phyloP scores from a whole-genome alignment of 345 rosid genomes.

The Moricandia moricandioides region DNA sequence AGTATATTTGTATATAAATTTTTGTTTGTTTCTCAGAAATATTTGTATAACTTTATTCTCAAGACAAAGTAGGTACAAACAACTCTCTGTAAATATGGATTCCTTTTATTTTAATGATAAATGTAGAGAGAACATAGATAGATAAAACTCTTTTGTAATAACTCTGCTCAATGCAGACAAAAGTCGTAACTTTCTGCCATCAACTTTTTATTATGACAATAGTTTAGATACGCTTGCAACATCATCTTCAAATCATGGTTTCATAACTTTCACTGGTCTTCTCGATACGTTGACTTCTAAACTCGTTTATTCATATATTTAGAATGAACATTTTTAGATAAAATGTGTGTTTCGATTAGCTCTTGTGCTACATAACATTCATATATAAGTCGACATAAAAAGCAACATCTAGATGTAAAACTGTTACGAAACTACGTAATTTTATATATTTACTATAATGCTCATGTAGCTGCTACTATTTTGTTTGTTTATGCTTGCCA shows the following conservation, averaged over 20 bases:
- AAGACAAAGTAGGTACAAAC: constrained; percentile 43
- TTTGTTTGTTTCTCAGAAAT: constrained; percentile 38
- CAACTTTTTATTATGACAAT: constrained; percentile 9
- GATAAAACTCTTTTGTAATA: constrained; percentile 12
- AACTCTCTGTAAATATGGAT: constrained; percentile 32
- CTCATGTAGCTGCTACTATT: neutral
- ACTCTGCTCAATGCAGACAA: constrained; percentile 27
- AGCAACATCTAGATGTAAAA: neutral
- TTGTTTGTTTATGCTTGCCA: neutral
- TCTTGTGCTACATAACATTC: neutral
- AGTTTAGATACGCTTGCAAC: constrained; percentile 22
- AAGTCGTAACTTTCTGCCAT: constrained; percentile 35
- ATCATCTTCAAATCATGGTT: constrained; percentile 33
- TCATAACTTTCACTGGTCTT: constrained; percentile 11
- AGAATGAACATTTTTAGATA: neutral
- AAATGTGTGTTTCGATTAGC: neutral
- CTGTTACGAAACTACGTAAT: neutral
- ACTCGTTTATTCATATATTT: neutral
- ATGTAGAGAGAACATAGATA: constrained; percentile 5
- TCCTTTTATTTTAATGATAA: constrained; percentile 20
- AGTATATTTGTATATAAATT: constrained; percentile 18
- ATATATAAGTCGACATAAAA: neutral
- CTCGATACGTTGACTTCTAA: constrained; percentile 24
- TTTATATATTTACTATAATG: neutral
- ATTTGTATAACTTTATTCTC: constrained; percentile 32